phyloP scores from a whole-genome alignment of 2,329 filamentous ascomycete species.

The Sphaerulina musiva region DNA sequence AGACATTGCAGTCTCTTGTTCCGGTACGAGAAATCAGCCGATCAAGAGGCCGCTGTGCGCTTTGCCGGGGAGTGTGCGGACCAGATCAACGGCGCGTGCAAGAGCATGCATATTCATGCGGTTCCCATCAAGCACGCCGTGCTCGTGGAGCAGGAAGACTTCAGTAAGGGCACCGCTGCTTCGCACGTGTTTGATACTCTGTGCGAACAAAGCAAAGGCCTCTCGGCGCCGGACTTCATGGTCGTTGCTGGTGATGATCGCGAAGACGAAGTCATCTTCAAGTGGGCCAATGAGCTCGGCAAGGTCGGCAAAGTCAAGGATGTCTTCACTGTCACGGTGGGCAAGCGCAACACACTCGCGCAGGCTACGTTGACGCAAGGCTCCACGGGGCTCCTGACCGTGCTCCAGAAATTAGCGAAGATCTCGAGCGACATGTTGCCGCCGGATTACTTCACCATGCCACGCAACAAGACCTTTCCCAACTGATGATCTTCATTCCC shows the following conservation, averaged over 20 bases:
- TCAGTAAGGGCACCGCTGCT: slow-evolving; percentile 81
- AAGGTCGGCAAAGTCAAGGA: slow-evolving; percentile 48
- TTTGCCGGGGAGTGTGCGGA: slow-evolving; percentile 85
- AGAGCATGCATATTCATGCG: slow-evolving; percentile 75
- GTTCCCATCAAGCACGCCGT: slow-evolving; percentile 70
- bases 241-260: slow-evolving; percentile 85
- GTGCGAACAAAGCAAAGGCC: slow-evolving; percentile 16
- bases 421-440: slow-evolving; percentile 25
- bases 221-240: slow-evolving; percentile 64
- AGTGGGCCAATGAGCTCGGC: slow-evolving; percentile 77
- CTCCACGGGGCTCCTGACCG: slow-evolving; percentile 61
- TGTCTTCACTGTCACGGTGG: slow-evolving; percentile 79
- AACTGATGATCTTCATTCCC: neutral
- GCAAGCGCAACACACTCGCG: slow-evolving; percentile 81
- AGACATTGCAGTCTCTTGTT: slow-evolving; percentile 88
- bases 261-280: slow-evolving; percentile 89
- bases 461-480: slow-evolving; percentile 21
- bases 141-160: slow-evolving; percentile 76
- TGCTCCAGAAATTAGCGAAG: slow-evolving; percentile 30
- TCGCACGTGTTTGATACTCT: slow-evolving; percentile 59
- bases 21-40: slow-evolving; percentile 77
- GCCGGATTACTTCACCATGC: slow-evolving; percentile 27
- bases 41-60: slow-evolving; percentile 65
- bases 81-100: slow-evolving; percentile 91
- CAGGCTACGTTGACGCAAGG: slow-evolving; percentile 80